These are phyloP conservation scores for Backusella parvicylindrica DNA, from an alignment of 192 early-diverging fungal genomes.

Conservation along the genomic window DNA sequence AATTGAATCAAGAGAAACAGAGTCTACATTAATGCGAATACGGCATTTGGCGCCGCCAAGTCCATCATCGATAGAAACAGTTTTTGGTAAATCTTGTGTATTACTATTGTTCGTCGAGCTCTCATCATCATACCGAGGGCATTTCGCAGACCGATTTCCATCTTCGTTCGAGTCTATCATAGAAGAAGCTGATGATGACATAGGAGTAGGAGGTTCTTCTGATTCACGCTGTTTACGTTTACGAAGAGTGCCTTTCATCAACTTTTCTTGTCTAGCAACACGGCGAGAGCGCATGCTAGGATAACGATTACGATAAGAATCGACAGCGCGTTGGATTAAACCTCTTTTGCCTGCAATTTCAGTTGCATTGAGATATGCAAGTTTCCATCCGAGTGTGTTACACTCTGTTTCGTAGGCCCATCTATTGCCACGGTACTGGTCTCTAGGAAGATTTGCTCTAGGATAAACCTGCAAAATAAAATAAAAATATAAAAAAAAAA, in stretches of 20 bases:
- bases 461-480: conserved; percentile 53
- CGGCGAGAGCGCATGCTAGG: conserved; percentile 71
- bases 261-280: conserved; percentile 70
- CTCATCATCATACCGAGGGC: conserved; percentile 7
- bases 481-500: neutral
- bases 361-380: conserved; percentile 71
- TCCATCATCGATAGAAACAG: conserved; percentile 27
- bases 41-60: conserved; percentile 26
- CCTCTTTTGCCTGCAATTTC: conserved; percentile 68
- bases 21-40: conserved; percentile 48
- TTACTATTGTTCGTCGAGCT: neutral
- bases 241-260: conserved; percentile 50
- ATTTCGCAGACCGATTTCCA: neutral
- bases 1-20: conserved; percentile 39
- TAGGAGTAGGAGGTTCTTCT: conserved; percentile 11
- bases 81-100: conserved; percentile 6
- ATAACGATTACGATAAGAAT: conserved; percentile 71
- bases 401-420: conserved; percentile 85
- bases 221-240: conserved; percentile 37
- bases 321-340: conserved; percentile 81
- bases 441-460: conserved; percentile 61
- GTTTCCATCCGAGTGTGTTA: conserved; percentile 83
- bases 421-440: conserved; percentile 74
- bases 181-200: neutral
- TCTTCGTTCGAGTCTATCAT: neutral